Evolutionary conservation across 116 monocot genomes (phyloP).

Genomic region (Cymodocea nodosa): DNA sequence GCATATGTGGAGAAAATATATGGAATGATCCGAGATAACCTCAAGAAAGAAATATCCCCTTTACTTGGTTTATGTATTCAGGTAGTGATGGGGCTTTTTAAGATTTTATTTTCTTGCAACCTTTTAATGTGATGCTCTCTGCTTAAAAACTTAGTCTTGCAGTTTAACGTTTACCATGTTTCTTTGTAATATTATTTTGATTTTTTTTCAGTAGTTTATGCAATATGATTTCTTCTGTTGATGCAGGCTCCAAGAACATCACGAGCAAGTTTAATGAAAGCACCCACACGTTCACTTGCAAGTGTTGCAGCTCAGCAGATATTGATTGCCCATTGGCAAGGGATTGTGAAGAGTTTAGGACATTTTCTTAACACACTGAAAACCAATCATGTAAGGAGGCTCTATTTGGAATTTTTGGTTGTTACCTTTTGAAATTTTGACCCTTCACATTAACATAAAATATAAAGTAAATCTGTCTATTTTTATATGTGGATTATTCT

Average conservation of each 20-base stretch:
- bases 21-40: conserved; percentile 99
- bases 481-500: too few relatives aligned
- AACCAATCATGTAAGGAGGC: conserved; percentile 69
- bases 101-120: not conserved
- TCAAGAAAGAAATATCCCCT: conserved; percentile 98
- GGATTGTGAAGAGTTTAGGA: conserved; percentile 76
- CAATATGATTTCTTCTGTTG: not conserved
- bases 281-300: conserved; percentile 52
- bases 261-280: conserved; percentile 86
- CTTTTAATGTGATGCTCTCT: not conserved
- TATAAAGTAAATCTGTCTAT: too few relatives aligned
- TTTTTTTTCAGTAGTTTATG: not conserved
- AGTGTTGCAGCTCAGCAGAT: conserved; percentile 62
- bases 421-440: too few relatives aligned
- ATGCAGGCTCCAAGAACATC: conserved; percentile 84
- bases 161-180: not conserved
- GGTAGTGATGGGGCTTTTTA: conserved; percentile 21
- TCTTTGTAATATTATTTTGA: too few relatives aligned
- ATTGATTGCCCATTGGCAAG: conserved; percentile 98
- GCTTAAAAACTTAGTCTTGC: not conserved
- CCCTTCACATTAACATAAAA: too few relatives aligned
- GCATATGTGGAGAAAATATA: conserved; percentile 99
- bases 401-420: not conserved
- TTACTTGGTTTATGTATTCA: conserved; percentile 95
- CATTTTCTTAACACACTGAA: conserved; percentile 84